Conservation (phyloP, 306 rosid genomes). For the Parietaria judaica region DNA sequence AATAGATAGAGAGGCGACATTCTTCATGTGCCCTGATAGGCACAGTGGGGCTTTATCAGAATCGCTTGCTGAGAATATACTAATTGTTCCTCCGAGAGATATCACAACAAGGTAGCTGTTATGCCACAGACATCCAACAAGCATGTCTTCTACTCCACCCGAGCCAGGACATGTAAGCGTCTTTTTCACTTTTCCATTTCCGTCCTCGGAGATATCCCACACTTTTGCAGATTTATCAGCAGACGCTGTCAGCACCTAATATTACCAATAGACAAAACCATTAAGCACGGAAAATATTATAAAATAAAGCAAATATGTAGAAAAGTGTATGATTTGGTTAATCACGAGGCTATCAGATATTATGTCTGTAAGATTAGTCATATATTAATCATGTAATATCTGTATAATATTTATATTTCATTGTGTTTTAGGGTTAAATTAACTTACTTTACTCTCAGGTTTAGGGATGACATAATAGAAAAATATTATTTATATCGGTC, state of each 20-base stretch:
- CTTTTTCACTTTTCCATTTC: slow-evolving; percentile 62
- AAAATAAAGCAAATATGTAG: neutral
- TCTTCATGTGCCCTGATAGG: slow-evolving; percentile 87
- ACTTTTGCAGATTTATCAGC: slow-evolving; percentile 92
- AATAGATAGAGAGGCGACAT: slow-evolving; percentile 70
- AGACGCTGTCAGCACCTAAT: slow-evolving; percentile 82
- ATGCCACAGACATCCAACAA: slow-evolving; percentile 88
- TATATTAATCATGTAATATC: too few species aligned
- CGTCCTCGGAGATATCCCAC: slow-evolving; percentile 79
- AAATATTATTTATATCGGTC: too few species aligned
- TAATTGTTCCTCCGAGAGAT: slow-evolving; percentile 86
- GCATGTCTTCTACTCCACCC: slow-evolving; percentile 94
- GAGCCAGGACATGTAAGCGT: slow-evolving; percentile 64
- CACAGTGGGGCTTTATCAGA: slow-evolving; percentile 66
- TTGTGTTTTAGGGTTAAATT: too few species aligned
- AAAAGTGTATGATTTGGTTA: neutral
- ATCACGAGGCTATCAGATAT: neutral
- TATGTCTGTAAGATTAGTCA: too few species aligned
- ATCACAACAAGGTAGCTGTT: slow-evolving; percentile 72
- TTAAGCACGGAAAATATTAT: slow-evolving; percentile 4
- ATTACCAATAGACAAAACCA: slow-evolving; percentile 11
- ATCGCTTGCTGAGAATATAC: slow-evolving; percentile 62
- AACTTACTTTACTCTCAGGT: too few species aligned
- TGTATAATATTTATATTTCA: too few species aligned
- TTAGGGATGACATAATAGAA: too few species aligned